Percentiles rank a stretch among this genome's conserved stretches.
Evolutionary conservation across 805 yeast species (phyloP).

Genomic region (Metschnikowia henanensis): DNA sequence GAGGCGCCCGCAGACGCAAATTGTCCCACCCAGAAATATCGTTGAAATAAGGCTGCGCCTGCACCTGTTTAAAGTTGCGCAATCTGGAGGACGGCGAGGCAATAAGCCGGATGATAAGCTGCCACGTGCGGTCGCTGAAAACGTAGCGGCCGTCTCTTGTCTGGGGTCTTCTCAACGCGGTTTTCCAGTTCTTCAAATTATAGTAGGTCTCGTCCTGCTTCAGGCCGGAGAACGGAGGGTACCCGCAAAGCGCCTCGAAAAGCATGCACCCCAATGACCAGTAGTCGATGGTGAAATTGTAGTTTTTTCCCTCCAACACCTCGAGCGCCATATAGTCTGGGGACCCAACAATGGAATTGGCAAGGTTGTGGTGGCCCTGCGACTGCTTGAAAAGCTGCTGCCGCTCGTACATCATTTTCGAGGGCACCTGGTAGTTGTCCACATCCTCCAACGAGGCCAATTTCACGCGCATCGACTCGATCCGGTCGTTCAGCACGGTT

Average conservation of each 20-base stretch:
- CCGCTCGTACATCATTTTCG: conserved; percentile 81
- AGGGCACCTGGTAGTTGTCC: conserved; percentile 55
- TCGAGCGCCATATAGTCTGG: conserved; percentile 99
- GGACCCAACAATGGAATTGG: conserved; percentile 95
- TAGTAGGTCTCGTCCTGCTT: conserved; percentile 93
- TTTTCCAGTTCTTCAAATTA: conserved; percentile 90
- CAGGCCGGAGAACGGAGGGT: conserved; percentile 95
- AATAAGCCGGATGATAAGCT: conserved; percentile 72
- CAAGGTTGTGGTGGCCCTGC: conserved; percentile 78
- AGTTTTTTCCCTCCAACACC: conserved; percentile 89
- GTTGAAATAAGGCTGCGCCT: conserved; percentile 74
- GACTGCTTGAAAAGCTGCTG: conserved; percentile 84
- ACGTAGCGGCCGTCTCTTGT: conserved; percentile 89
- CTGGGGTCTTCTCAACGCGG: conserved; percentile 84
- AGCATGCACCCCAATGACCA: conserved; percentile 99
- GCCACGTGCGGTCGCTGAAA: conserved; percentile 97
- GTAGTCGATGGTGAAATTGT: conserved; percentile 95
- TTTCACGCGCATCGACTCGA: conserved; percentile 84
- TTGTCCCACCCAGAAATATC: conserved; percentile 74
- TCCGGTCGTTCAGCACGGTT: conserved; percentile 86
- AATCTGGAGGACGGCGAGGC: conserved; percentile 77
- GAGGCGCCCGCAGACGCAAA: conserved; percentile 75
- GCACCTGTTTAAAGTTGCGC: conserved; percentile 78
- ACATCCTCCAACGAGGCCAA: conserved; percentile 71
- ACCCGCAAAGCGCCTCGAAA: conserved; percentile 94